Evolutionary conservation across 176 grass and related monocot species (phyloP), one percentile per base, ranked within the genome.

Genomic region (Guadua angustifolia): DNA sequence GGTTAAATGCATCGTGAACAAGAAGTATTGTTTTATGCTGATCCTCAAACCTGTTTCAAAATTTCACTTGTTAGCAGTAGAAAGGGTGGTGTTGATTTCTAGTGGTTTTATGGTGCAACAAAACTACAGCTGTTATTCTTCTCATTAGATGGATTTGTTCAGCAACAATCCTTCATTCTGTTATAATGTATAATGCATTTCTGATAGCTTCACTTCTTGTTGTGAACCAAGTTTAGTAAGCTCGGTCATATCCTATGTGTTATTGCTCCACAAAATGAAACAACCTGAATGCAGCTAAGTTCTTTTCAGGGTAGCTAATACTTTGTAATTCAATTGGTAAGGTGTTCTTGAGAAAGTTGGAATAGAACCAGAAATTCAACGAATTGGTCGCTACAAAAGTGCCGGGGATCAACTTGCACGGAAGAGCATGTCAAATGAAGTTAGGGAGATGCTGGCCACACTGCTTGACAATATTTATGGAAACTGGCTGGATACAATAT

Each of bases 401-500:
- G 89, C 91, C 0, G 93, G 91, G 42, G 96, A 99, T 75, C 91
- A 94, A 73, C 74, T 99, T 53, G 75, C 87, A 66, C 81, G 89
- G 39, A 95, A 69, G 85, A 90, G 53, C 82, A 90, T 95, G 94
- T 95, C 96, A 83, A 90, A 90, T 82, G 96, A 99, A 89, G 89
- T 99, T 60, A 84, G 83, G 83, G 96, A 95, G 88, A 99, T 95
- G 96, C 58, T 99, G 69, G 89, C 83, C 4, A 72, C 71, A 47
- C 80, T 95, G 69, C 91, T 99, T 70, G 93, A 95, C 83, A 92
- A 89, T 92, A 89, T 92, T 77, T 99, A 95, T 87, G 91, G 88
- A 88, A 99, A 99, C 77, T 99, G 96, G 96, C 78, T 95, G 51
- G 88, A 99, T 66, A 95, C 86, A 92, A 80, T 99, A 90, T 95